phyloP scores from a whole-genome alignment of 305 asterid genomes.

The Stenogyne calaminthoides region DNA sequence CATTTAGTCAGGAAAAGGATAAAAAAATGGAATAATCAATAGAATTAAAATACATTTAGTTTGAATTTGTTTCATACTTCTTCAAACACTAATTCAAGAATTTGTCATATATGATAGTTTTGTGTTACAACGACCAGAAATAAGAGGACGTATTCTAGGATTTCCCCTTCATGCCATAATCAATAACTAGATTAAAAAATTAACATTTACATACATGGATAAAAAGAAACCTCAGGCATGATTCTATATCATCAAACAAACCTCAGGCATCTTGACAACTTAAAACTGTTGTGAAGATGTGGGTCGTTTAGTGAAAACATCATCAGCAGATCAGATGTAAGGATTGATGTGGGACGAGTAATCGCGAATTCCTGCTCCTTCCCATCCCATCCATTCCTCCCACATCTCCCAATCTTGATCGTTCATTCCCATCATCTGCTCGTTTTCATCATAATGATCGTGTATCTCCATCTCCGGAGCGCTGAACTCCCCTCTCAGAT shows the following conservation, averaged over 20 bases:
- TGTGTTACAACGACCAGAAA: background rate
- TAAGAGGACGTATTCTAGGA: background rate
- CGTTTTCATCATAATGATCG: conserved; percentile 39
- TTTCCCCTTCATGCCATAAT: background rate
- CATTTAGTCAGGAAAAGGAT: background rate
- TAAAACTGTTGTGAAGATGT: conserved; percentile 11
- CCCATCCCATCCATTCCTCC: conserved; percentile 99
- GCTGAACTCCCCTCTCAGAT: conserved; percentile 50
- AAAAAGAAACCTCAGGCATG: background rate
- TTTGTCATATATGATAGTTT: background rate
- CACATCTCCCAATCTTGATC: conserved; percentile 77
- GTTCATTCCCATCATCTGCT: conserved; percentile 50
- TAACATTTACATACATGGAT: background rate
- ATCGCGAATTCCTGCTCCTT: conserved; percentile 87
- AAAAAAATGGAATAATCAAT: background rate
- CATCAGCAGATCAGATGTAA: conserved; percentile 44
- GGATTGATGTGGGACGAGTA: conserved; percentile 83
- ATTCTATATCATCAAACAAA: conserved; percentile 2
- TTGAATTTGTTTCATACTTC: background rate
- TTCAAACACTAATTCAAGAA: background rate
- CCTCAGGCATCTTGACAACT: conserved; percentile 29
- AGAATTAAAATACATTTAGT: background rate
- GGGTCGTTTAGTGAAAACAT: conserved; percentile 12
- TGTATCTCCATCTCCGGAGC: conserved; percentile 29
- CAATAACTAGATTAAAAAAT: too few relatives aligned